Evolutionary conservation across 2,329 filamentous ascomycete species (phyloP).

Genomic region (Arthrocladium fulminans): DNA sequence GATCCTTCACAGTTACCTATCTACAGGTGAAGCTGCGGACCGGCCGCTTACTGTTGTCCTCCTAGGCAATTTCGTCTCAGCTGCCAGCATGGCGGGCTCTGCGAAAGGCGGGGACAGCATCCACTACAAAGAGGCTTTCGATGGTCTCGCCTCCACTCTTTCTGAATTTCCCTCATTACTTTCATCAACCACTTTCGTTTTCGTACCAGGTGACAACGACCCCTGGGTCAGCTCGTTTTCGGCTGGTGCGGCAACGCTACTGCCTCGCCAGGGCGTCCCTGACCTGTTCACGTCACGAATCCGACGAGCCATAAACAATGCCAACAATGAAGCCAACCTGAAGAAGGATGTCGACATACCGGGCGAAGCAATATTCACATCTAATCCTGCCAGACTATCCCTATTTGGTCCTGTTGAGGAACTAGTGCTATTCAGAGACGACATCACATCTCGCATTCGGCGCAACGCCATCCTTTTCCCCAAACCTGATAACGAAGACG

Average conservation of each 20-base stretch:
- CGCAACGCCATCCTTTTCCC: constrained; percentile 67
- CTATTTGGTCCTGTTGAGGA: constrained; percentile 86
- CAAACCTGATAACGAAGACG: constrained; percentile 27
- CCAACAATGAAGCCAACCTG: constrained; percentile 60
- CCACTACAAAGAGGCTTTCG: constrained; percentile 82
- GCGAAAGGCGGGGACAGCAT: constrained; percentile 71
- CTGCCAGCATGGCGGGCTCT: constrained; percentile 49
- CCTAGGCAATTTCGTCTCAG: constrained; percentile 69
- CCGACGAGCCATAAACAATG: constrained; percentile 66
- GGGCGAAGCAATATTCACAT: constrained; percentile 77
- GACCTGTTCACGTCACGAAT: constrained; percentile 85
- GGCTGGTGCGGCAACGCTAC: constrained; percentile 38
- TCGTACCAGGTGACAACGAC: constrained; percentile 93
- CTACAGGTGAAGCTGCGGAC: constrained; percentile 43
- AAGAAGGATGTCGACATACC: constrained; percentile 43
- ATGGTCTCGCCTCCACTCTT: constrained; percentile 71
- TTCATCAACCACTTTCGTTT: constrained; percentile 72
- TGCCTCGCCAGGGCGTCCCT: constrained; percentile 53
- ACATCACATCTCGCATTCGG: constrained; percentile 69
- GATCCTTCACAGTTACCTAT: constrained; percentile 65
- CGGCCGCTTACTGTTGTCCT: constrained; percentile 73
- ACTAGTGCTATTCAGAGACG: constrained; percentile 77
- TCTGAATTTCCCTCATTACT: constrained; percentile 76
- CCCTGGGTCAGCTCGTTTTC: constrained; percentile 85
- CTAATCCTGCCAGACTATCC: constrained; percentile 71